Percentiles rank a stretch among this genome's conserved stretches.
These are phyloP conservation scores for Xylaria sp. DNA, from an alignment of 2,329 filamentous ascomycete genomes.

Conservation along the genomic window DNA sequence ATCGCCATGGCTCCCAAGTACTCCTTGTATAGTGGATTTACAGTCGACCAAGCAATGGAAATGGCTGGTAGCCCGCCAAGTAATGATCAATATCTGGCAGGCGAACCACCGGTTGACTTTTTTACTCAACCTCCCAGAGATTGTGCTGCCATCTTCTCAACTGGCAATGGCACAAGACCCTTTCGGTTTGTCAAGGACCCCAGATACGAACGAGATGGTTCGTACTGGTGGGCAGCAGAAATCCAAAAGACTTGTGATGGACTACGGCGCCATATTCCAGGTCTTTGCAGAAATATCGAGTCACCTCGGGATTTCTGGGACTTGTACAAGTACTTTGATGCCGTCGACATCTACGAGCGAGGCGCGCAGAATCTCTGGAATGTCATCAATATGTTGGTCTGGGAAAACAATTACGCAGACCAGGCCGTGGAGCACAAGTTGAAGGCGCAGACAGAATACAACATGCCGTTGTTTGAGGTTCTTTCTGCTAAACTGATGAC, in stretches of 20 bases:
- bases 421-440: slow-evolving; percentile 4
- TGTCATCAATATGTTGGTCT: slow-evolving; percentile 48
- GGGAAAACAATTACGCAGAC: slow-evolving; percentile 46
- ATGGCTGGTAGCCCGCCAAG: slow-evolving; percentile 28
- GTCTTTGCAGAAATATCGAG: slow-evolving; percentile 25
- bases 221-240: slow-evolving; percentile 49
- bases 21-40: slow-evolving; percentile 22
- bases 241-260: slow-evolving; percentile 37
- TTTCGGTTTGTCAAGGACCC: slow-evolving; percentile 42
- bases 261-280: slow-evolving; percentile 23
- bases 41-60: slow-evolving; percentile 21
- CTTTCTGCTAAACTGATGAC: slow-evolving; percentile 26
- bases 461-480: slow-evolving; percentile 24
- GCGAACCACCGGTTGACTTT: slow-evolving; percentile 32
- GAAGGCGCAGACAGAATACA: not conserved
- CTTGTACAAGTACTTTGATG: slow-evolving; percentile 56
- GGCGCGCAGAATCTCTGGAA: slow-evolving; percentile 57
- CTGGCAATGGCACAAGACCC: slow-evolving; percentile 36
- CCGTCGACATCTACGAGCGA: slow-evolving; percentile 52
- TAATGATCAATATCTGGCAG: slow-evolving; percentile 11
- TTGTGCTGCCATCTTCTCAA: slow-evolving; percentile 49
- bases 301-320: slow-evolving; percentile 44
- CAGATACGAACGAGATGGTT: slow-evolving; percentile 37
- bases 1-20: slow-evolving; percentile 29
- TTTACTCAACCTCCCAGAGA: slow-evolving; percentile 24